Base-by-base conservation (phyloP, 2,329 filamentous ascomycete species). In the Botrytis squamosa region DNA sequence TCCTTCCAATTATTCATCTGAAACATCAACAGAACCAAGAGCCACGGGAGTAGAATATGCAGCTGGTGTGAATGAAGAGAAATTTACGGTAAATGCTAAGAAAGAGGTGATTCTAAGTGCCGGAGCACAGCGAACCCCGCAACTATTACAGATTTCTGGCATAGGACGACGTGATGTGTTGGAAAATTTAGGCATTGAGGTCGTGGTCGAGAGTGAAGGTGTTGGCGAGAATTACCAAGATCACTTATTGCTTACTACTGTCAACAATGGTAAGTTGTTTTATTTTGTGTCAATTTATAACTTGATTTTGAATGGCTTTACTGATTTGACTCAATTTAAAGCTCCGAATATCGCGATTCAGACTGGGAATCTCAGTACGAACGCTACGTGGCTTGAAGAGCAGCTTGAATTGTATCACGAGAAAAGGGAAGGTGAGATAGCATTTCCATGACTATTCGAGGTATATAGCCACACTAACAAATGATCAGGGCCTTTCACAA, bases 211-310 rank as follows among this genome's bases (percentile, higher is more conserved):
- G 46, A 82, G 86, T 4, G 84, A 84, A 0, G 85, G 86, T 3
- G 87, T 88, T 1, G 87, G 86, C 5, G 82, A 87, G 76, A 85
- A 86, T 71, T 82, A 88, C 74, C 83, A 84, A 71, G 86, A 88
- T 72, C 82, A 84, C 36, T 33, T 52, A 18, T 68, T 52, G 20
- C 22, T 72, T 29, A 6, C 18, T n/a, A 66, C 60, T n/a, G 49
- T 42, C 29, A 55, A 46, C 2, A 38, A 44, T 46, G 44, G 70
- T 67, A 57, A 18, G 60, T n/a, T 69, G 8, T 18, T 20, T 29
- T 12, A 25, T 3, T n/a, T 20, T 44, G 10, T 16, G 12, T 44
- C 36, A 29, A 12, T 59, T 29, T 69, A 5, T 12, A 60, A 5
- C 0, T 8, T 25, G 5, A 22, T 33, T 22, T 40, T 22, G 18